Evolutionary conservation across 2,329 filamentous ascomycete genomes (phyloP).

Genomic region (Pseudogymnoascus sp.): DNA sequence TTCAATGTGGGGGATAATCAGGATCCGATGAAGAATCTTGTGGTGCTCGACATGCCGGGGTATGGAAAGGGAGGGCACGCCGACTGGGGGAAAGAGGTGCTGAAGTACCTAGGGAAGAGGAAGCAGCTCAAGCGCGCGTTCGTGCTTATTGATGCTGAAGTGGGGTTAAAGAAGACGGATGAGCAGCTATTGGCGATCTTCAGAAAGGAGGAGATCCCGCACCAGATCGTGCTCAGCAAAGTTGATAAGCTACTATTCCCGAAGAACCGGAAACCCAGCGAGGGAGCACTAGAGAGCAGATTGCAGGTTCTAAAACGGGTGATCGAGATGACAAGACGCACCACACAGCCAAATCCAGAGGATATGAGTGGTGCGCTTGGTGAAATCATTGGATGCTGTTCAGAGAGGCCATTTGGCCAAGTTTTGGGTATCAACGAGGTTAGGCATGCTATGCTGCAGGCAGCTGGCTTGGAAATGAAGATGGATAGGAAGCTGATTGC

Average conservation of each 20-base stretch:
- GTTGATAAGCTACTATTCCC: conserved; percentile 48
- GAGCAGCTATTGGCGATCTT: conserved; percentile 49
- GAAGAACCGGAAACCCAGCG: conserved; percentile 27
- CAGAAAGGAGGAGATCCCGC: conserved; percentile 47
- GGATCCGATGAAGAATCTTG: conserved; percentile 32
- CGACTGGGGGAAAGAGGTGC: conserved; percentile 59
- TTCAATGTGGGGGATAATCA: conserved; percentile 48
- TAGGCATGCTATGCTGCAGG: conserved; percentile 56
- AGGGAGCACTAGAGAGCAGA: conserved; percentile 28
- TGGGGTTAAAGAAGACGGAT: conserved; percentile 58
- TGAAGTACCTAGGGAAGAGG: conserved; percentile 58
- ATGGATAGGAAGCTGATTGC: conserved; percentile 33
- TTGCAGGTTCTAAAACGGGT: conserved; percentile 32
- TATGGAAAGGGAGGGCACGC: conserved; percentile 56
- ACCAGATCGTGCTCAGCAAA: conserved; percentile 62
- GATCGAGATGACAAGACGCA: conserved; percentile 33
- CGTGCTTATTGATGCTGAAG: conserved; percentile 55
- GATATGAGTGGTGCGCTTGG: conserved; percentile 39
- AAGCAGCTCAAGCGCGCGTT: conserved; percentile 55
- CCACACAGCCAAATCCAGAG: conserved; percentile 36
- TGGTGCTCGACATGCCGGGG: conserved; percentile 64
- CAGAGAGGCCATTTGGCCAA: conserved; percentile 40
- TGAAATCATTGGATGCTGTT: conserved; percentile 54
- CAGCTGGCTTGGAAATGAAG: conserved; percentile 46
- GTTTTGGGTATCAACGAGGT: conserved; percentile 55